Percentiles rank a stretch among this genome's conserved stretches.
Evolutionary conservation across 768 basidiomycete genomes (phyloP).

Genomic region (Boletus fagicola): DNA sequence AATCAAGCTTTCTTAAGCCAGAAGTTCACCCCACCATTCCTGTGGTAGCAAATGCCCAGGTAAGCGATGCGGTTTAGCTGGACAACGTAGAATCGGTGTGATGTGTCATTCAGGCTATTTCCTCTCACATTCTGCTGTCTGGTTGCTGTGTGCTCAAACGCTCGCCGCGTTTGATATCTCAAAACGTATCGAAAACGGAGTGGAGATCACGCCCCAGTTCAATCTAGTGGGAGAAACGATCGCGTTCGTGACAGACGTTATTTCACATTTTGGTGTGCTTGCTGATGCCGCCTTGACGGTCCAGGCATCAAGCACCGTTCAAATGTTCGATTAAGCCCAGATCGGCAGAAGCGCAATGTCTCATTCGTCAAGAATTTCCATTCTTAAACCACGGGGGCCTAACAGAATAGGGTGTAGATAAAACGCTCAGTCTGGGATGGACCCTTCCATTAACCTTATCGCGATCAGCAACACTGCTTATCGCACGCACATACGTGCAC

Average conservation of each 20-base stretch:
- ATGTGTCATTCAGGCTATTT: neutral
- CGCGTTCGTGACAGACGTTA: neutral
- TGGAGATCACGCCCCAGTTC: neutral
- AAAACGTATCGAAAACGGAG: neutral
- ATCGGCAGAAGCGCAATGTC: neutral
- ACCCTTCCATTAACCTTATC: too few species aligned
- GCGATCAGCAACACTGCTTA: too few species aligned
- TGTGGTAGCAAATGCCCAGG: neutral
- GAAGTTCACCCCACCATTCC: neutral
- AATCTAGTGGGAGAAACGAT: neutral
- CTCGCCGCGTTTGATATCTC: neutral
- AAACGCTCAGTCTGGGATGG: neutral
- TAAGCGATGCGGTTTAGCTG: neutral
- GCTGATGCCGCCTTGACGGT: neutral
- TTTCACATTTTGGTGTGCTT: neutral
- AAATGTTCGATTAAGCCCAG: neutral
- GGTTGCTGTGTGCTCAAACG: neutral
- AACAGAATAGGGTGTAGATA: neutral
- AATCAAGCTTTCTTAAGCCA: neutral
- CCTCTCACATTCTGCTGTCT: neutral
- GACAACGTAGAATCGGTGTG: neutral
- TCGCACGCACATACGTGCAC: too few species aligned
- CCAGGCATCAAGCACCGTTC: neutral
- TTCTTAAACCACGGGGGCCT: neutral
- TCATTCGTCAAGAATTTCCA: neutral